Percentiles rank a stretch among this genome's conserved stretches.
Evolutionary conservation across 2,329 filamentous ascomycete species (phyloP).

Genomic region (Colletotrichum gigasporum): DNA sequence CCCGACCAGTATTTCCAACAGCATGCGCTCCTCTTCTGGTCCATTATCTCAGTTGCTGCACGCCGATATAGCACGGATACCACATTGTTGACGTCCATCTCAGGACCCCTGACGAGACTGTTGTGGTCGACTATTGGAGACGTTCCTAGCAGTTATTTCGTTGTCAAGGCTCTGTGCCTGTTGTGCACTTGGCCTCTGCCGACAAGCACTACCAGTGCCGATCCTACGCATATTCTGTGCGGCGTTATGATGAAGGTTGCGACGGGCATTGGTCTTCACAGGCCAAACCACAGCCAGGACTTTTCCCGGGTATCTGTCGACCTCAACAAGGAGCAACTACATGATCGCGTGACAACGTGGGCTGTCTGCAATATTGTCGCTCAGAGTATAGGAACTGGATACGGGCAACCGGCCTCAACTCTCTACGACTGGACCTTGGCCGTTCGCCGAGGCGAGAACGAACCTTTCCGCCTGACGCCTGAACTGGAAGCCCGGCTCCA

Average conservation of each 20-base stretch:
- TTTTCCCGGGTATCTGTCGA: constrained; percentile 81
- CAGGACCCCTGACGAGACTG: constrained; percentile 74
- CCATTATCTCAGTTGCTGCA: constrained; percentile 78
- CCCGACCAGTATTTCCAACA: constrained; percentile 82
- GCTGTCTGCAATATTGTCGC: constrained; percentile 87
- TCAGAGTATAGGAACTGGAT: constrained; percentile 83
- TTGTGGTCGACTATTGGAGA: constrained; percentile 82
- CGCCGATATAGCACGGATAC: constrained; percentile 74
- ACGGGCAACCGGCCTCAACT: constrained; percentile 82
- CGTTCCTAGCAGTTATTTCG: constrained; percentile 81
- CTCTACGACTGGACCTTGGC: constrained; percentile 80
- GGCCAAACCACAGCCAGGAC: constrained; percentile 83
- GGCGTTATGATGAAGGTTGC: constrained; percentile 90
- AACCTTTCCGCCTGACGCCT: constrained; percentile 65
- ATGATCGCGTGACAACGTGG: constrained; percentile 83
- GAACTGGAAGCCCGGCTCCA: constrained; percentile 75
- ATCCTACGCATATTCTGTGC: constrained; percentile 83
- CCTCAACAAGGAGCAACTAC: constrained; percentile 80
- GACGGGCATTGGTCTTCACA: constrained; percentile 83
- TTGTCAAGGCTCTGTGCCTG: constrained; percentile 83
- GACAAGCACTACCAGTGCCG: constrained; percentile 81
- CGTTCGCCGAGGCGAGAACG: constrained; percentile 66
- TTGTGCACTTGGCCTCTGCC: constrained; percentile 85
- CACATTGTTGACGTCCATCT: constrained; percentile 72
- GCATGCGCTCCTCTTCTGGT: constrained; percentile 86